These are phyloP conservation scores for Leccinum rimulosum DNA, from an alignment of 768 basidiomycete genomes.

Conservation along the genomic window DNA sequence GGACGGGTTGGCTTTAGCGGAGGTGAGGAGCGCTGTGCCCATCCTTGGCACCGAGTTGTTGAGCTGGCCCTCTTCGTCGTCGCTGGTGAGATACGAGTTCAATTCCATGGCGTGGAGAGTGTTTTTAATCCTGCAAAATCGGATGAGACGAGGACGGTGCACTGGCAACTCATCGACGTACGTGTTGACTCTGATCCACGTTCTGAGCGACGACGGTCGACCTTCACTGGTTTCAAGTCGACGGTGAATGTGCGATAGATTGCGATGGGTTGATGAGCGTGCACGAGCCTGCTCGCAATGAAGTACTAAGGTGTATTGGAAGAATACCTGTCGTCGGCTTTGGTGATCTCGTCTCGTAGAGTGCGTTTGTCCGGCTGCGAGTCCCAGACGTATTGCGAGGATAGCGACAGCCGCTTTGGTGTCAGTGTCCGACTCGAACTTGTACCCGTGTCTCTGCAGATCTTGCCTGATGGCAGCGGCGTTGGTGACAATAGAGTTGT, in stretches of 20 bases:
- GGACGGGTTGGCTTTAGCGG: no score
- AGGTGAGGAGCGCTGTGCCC: no score
- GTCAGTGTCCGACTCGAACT: slow-evolving; percentile 93
- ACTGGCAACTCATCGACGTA: slow-evolving; percentile 50
- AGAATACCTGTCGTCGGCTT: no score
- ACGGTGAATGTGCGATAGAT: slow-evolving; percentile 54
- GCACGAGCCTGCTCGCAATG: no score
- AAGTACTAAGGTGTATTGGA: no score
- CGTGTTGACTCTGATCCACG: slow-evolving; percentile 92
- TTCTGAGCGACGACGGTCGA: slow-evolving; percentile 60
- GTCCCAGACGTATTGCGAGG: slow-evolving; percentile 94
- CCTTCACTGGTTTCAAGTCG: slow-evolving; percentile 35
- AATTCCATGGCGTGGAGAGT: slow-evolving; percentile 73
- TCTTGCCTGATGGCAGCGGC: no score
- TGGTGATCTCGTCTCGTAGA: neutral
- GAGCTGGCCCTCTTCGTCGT: no score
- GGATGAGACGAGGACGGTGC: neutral
- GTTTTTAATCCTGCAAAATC: slow-evolving; percentile 61
- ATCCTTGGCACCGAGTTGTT: no score
- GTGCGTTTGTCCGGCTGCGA: slow-evolving; percentile 82
- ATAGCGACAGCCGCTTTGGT: slow-evolving; percentile 92
- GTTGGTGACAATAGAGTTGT: slow-evolving; percentile 99
- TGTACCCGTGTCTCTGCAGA: slow-evolving; percentile 82
- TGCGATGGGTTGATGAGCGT: no score
- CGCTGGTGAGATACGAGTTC: slow-evolving; percentile 35